Percentiles rank a stretch among this genome's conserved stretches.
These are phyloP conservation scores for Conoideocrella luteorostrata DNA, from an alignment of 2,329 filamentous ascomycete genomes.

Conservation along the genomic window DNA sequence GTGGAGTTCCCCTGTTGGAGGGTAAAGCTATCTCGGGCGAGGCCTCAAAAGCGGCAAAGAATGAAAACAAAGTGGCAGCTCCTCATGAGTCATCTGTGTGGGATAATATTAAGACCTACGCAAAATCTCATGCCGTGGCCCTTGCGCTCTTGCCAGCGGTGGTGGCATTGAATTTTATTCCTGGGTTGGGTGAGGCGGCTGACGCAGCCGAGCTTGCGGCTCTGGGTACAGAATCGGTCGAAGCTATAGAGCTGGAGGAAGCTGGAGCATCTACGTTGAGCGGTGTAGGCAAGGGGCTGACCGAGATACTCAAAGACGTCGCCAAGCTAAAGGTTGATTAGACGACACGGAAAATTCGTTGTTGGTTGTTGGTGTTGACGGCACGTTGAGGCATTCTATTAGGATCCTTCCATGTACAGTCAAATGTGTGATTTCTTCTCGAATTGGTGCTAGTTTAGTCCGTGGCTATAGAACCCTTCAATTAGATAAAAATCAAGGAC, in stretches of 20 bases:
- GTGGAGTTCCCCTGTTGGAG: constrained; percentile 1
- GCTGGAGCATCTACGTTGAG: background rate
- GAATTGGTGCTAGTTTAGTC: no score
- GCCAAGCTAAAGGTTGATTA: no score
- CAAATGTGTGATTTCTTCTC: no score
- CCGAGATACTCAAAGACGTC: background rate
- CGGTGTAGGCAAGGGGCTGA: background rate
- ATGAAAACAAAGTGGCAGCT: background rate
- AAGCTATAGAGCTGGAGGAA: background rate
- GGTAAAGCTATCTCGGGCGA: background rate
- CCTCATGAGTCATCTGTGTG: background rate
- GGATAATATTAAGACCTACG: background rate
- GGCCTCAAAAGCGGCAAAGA: constrained; percentile 2
- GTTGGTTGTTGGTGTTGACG: no score
- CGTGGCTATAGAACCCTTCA: no score
- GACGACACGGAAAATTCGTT: no score
- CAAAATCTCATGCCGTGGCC: background rate
- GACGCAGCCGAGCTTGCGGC: background rate
- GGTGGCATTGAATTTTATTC: background rate
- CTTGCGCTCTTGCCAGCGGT: background rate
- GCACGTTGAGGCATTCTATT: no score
- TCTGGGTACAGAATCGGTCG: background rate
- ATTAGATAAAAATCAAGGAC: no score
- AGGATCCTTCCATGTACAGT: no score
- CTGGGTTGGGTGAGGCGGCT: no score